Base-by-base conservation (phyloP, 129 eudicot genomes). In the Erigeron canadensis region DNA sequence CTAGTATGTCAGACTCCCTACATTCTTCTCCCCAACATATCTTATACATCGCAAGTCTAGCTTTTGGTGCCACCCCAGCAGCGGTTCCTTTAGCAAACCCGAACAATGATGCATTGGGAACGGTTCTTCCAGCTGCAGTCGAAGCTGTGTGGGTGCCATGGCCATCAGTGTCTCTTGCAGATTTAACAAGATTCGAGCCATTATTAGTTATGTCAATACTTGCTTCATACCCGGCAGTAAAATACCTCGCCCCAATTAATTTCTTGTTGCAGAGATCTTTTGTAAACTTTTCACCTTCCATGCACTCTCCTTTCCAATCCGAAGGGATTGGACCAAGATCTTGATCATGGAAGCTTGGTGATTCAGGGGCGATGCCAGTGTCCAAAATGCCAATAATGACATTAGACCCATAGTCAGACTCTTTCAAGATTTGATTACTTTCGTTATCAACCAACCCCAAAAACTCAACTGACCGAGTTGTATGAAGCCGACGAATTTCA, bases 131-230 rank as follows among this genome's bases (percentile, higher is more conserved):
- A 7, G 94, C 97, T 6, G 88, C 96, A 3, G 84, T 91, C 11
- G 96, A 88, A 4, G 97, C 89, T 15, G 97, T 91, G 74, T 91
- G 96, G 10, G 97, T 91, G 10, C 97, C 97, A 43, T 91, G 97
- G 38, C 97, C 97, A 13, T 84, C 69, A 0, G 79, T 64, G 62
- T 91, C 97, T 63, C 96, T 81, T 7, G 94, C 70, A 6, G 97
- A 91, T 59, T 10, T 81, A 3, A 83, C 23, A 1, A 46, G 77
- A 3, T 22, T 38, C 0, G 80, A 39, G 8, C 58, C 19, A 56
- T 77, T 86, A 1, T 66, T 69, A 50, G 6, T 9, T 4, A 12
- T 59, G 6, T 23, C 75, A 43, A 5, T 28, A 13, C 67, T 58
- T 10, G 89, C 86, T 4, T 75, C 80, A 28, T 84, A 80, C 1